A percentile compares a stretch with the other conserved stretches of the same genome.
Evolutionary conservation across 2,329 filamentous ascomycete genomes (phyloP).

Genomic region (Nemania sp.): DNA sequence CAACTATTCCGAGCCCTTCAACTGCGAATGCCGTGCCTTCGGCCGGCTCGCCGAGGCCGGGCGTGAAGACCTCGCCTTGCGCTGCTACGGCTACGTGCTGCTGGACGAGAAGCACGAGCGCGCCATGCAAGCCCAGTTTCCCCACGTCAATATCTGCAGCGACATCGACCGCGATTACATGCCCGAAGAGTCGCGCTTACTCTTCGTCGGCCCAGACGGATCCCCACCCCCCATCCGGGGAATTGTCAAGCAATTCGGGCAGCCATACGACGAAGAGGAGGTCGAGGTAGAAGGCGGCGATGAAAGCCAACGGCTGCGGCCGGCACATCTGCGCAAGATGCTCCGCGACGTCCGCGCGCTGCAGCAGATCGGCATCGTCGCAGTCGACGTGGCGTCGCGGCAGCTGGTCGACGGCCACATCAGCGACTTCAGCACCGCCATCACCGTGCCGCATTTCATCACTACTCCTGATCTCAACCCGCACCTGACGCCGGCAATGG

Average conservation of each 20-base stretch:
- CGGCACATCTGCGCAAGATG: too few relatives aligned
- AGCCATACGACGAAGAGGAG: not conserved
- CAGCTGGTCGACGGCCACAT: slow-evolving; percentile 32
- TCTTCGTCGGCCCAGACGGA: slow-evolving; percentile 20
- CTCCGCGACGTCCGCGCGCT: slow-evolving; percentile 14
- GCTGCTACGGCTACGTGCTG: slow-evolving; percentile 36
- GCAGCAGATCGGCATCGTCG: slow-evolving; percentile 27
- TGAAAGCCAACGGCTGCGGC: too few relatives aligned
- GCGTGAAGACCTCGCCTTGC: slow-evolving; percentile 29
- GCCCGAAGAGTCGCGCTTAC: slow-evolving; percentile 10
- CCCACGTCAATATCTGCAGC: not conserved
- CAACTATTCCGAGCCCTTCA: slow-evolving; percentile 33
- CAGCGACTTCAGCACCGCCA: slow-evolving; percentile 32
- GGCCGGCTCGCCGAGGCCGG: slow-evolving; percentile 35
- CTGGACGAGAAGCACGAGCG: slow-evolving; percentile 29
- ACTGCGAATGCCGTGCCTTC: slow-evolving; percentile 35
- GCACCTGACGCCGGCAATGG: slow-evolving; percentile 1
- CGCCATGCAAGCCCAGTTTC: slow-evolving; percentile 14
- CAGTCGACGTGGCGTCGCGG: slow-evolving; percentile 16
- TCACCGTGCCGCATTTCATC: slow-evolving; percentile 25
- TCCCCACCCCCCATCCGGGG: slow-evolving; percentile 28
- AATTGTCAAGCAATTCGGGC: slow-evolving; percentile 32
- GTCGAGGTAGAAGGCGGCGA: not conserved
- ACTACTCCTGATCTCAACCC: not conserved
- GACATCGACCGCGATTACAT: not conserved